These are phyloP conservation scores for Emmonsiellopsis sp. DNA, from an alignment of 2,329 filamentous ascomycete genomes.

Conservation along the genomic window DNA sequence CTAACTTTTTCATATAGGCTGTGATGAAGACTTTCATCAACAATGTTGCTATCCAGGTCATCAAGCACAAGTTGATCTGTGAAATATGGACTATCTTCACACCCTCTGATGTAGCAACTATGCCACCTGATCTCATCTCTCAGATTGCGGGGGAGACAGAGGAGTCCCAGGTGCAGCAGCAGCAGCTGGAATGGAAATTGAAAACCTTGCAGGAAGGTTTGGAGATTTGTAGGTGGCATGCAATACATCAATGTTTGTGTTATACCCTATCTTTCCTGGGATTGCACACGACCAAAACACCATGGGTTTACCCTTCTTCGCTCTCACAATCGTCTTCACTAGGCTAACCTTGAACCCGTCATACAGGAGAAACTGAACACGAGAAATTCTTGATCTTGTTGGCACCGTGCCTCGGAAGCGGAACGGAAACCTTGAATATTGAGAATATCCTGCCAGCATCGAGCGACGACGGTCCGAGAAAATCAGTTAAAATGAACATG, in stretches of 20 bases:
- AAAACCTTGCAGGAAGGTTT: background rate
- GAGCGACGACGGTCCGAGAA: too few relatives aligned
- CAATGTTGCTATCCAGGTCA: conserved; percentile 28
- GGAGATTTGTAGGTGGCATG: background rate
- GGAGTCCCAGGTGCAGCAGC: background rate
- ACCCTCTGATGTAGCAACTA: conserved; percentile 15
- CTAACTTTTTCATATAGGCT: conserved; percentile 20
- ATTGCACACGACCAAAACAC: too few relatives aligned
- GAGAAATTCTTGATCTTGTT: too few relatives aligned
- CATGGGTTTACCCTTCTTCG: too few relatives aligned
- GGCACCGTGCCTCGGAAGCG: too few relatives aligned
- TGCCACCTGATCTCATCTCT: conserved; percentile 13
- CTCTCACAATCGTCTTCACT: too few relatives aligned
- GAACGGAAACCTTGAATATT: too few relatives aligned
- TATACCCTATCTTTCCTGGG: too few relatives aligned
- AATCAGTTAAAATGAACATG: too few relatives aligned
- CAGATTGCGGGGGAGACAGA: conserved; percentile 18
- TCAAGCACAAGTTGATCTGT: conserved; percentile 27
- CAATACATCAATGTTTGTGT: background rate
- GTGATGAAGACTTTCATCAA: conserved; percentile 34
- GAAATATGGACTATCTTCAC: conserved; percentile 21
- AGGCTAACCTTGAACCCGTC: too few relatives aligned
- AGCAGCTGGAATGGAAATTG: background rate
- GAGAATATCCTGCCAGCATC: too few relatives aligned
- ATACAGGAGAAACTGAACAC: too few relatives aligned